Conservation (phyloP, 768 basidiomycete genomes). For the Termitomyces sp. region DNA sequence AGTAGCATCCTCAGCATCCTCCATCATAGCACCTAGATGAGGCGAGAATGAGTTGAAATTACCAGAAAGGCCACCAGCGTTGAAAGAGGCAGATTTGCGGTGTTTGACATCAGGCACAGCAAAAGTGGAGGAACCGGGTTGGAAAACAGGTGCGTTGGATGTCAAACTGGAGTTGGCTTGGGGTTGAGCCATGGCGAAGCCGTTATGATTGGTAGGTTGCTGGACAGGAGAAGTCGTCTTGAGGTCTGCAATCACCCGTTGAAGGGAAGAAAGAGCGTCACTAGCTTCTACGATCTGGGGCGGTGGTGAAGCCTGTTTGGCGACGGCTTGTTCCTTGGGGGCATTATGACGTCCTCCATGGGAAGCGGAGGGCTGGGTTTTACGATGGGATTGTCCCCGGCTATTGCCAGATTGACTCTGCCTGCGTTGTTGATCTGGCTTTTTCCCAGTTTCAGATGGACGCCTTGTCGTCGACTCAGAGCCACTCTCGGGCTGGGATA, state of each 20-base stretch:
- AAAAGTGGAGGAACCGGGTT: conserved; percentile 62
- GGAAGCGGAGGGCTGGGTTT: conserved; percentile 54
- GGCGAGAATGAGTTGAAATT: conserved; percentile 74
- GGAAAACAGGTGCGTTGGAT: conserved; percentile 68
- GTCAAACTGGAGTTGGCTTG: conserved; percentile 54
- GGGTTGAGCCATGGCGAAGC: conserved; percentile 43
- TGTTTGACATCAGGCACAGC: conserved; percentile 65
- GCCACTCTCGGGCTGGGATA: conserved; percentile 57
- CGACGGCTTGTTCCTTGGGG: conserved; percentile 36
- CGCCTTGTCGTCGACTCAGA: conserved; percentile 69
- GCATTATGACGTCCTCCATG: conserved; percentile 48
- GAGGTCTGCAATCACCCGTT: conserved; percentile 91
- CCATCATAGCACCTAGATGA: conserved; percentile 79
- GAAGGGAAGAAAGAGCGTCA: conserved; percentile 82
- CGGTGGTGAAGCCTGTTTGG: conserved; percentile 45
- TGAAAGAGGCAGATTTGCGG: conserved; percentile 79
- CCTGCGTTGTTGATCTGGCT: conserved; percentile 49
- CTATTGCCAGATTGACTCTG: conserved; percentile 47
- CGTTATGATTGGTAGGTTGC: conserved; percentile 38
- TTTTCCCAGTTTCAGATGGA: conserved; percentile 51
- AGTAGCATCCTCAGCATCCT: conserved; percentile 68
- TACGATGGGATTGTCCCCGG: conserved; percentile 50
- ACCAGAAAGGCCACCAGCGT: conserved; percentile 50
- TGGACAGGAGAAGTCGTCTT: conserved; percentile 77
- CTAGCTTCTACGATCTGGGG: conserved; percentile 62